These are phyloP conservation scores for Mycena pura DNA, from an alignment of 768 basidiomycete species.

Conservation along the genomic window DNA sequence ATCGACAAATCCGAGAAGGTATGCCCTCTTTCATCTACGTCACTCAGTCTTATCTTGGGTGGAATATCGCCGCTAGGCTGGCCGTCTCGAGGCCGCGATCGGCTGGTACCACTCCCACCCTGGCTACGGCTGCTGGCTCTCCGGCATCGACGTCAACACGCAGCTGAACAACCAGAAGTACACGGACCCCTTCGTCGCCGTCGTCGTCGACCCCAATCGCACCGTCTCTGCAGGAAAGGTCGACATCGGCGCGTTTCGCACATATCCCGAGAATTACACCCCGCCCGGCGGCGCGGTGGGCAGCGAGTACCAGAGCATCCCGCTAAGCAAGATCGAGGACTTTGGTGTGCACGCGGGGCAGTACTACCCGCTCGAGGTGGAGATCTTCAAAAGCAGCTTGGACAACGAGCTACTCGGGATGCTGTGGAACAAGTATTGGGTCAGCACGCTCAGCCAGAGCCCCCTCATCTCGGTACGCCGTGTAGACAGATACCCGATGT, in stretches of 20 bases:
- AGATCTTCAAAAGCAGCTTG: constrained; percentile 91
- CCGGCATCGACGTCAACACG: constrained; percentile 97
- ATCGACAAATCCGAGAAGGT: constrained; percentile 83
- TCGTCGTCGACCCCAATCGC: constrained; percentile 98
- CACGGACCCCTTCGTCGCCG: constrained; percentile 96
- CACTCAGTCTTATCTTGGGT: background rate
- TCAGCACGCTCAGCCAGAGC: constrained; percentile 93
- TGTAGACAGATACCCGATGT: background rate
- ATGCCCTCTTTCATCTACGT: constrained; percentile 21
- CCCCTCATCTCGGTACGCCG: constrained; percentile 84
- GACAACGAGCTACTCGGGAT: constrained; percentile 89
- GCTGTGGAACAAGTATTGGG: constrained; percentile 99
- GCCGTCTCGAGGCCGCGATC: constrained; percentile 84
- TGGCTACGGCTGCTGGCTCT: constrained; percentile 99
- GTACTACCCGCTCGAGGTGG: constrained; percentile 93
- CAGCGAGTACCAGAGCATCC: constrained; percentile 95
- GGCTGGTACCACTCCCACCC: constrained; percentile 99
- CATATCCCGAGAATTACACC: constrained; percentile 94
- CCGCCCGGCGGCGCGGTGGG: constrained; percentile 70
- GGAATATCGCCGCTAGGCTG: constrained; percentile 64
- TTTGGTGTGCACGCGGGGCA: constrained; percentile 98
- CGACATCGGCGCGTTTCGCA: constrained; percentile 98
- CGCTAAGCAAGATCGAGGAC: constrained; percentile 96
- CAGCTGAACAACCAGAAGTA: constrained; percentile 95
- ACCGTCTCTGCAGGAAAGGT: constrained; percentile 98